Percentiles rank a stretch among this genome's conserved stretches.
Evolutionary conservation across 495 filamentous ascomycete genomes (phyloP).

Genomic region (Pyrenula aspistea): DNA sequence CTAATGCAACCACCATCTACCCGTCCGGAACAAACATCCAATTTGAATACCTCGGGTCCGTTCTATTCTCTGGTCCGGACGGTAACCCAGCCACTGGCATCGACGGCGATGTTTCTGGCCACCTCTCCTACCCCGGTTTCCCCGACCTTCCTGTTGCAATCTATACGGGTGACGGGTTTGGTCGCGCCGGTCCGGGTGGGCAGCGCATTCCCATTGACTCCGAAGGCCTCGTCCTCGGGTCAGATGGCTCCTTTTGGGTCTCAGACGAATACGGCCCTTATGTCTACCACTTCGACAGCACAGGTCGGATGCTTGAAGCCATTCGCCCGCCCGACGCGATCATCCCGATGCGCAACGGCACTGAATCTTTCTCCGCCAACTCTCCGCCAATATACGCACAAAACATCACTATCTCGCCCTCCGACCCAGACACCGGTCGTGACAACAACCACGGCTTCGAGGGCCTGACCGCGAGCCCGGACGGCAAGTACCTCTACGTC

Average conservation of each 20-base stretch:
- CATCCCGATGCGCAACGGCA: conserved; percentile 53
- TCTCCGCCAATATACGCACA: conserved; percentile 52
- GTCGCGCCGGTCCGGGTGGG: conserved; percentile 46
- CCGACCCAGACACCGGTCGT: conserved; percentile 50
- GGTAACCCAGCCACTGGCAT: conserved; percentile 61
- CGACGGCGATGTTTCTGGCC: conserved; percentile 46
- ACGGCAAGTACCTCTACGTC: conserved; percentile 54
- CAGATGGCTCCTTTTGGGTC: conserved; percentile 60
- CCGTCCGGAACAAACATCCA: conserved; percentile 53
- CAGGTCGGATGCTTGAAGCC: conserved; percentile 50
- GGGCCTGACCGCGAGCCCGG: conserved; percentile 50
- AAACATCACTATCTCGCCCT: conserved; percentile 27
- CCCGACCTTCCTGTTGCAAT: conserved; percentile 54
- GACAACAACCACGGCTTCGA: conserved; percentile 74
- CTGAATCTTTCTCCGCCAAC: conserved; percentile 43
- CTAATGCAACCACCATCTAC: conserved; percentile 36
- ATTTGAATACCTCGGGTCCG: conserved; percentile 54
- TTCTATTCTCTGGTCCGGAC: conserved; percentile 54
- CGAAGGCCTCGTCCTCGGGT: conserved; percentile 57
- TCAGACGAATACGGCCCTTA: conserved; percentile 74
- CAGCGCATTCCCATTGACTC: conserved; percentile 51
- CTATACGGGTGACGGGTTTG: conserved; percentile 66
- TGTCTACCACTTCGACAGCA: conserved; percentile 51
- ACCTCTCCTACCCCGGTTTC: conserved; percentile 38
- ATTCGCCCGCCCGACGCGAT: conserved; percentile 57